Percentiles rank a stretch among this genome's conserved stretches.
These are phyloP conservation scores for Phaeomoniella chlamydospora DNA, from an alignment of 2,329 filamentous ascomycete genomes.

Conservation along the genomic window DNA sequence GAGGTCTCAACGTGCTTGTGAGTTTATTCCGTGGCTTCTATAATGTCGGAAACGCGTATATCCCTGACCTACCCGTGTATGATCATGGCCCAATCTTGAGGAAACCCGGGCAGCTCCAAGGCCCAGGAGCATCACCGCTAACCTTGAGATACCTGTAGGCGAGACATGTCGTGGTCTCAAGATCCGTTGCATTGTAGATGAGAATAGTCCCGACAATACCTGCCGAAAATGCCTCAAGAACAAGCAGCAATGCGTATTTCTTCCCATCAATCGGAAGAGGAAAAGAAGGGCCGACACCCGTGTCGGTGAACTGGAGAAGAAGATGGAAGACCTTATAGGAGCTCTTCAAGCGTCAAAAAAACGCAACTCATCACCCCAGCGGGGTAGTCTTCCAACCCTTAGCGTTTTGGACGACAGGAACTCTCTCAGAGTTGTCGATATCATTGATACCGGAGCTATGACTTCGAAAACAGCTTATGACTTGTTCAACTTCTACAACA, in stretches of 20 bases:
- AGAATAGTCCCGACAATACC: constrained; percentile 38
- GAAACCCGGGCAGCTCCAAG: no score
- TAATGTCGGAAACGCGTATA: no score
- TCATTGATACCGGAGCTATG: constrained; percentile 36
- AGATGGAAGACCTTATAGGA: constrained; percentile 77
- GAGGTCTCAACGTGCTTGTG: no score
- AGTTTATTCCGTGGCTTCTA: no score
- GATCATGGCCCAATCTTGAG: no score
- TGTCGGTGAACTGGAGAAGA: constrained; percentile 81
- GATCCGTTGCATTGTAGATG: constrained; percentile 72
- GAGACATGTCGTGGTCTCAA: constrained; percentile 64
- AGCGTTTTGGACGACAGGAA: background rate
- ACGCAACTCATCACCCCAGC: background rate
- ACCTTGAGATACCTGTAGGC: no score
- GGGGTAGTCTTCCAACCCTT: background rate
- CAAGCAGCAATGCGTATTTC: constrained; percentile 62
- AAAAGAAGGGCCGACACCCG: constrained; percentile 86
- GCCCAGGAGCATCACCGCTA: no score
- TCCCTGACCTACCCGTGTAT: no score
- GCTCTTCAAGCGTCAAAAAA: constrained; percentile 48
- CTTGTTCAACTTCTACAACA: constrained; percentile 42
- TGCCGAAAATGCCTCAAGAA: constrained; percentile 71
- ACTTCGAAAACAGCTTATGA: constrained; percentile 34
- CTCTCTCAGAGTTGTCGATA: constrained; percentile 20
- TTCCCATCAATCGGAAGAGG: constrained; percentile 59